Percentiles rank a stretch among this genome's conserved stretches.
Evolutionary conservation across 306 rosid species (phyloP).

Genomic region (Citrullus mucosospermus): DNA sequence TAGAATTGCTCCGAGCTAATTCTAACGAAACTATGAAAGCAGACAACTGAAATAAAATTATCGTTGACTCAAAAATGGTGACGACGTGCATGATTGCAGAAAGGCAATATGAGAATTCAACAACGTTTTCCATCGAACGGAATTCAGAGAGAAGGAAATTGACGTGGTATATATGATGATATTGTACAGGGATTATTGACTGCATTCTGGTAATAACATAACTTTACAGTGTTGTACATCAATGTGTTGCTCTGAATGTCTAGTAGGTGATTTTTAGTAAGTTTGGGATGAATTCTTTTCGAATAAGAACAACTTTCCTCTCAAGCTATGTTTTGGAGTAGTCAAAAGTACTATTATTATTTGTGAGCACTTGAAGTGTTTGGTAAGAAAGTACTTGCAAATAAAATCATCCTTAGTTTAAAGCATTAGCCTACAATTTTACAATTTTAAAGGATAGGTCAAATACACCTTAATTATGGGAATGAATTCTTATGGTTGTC

Average conservation of each 20-base stretch:
- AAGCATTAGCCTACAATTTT: too few relatives aligned
- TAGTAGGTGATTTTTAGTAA: background rate
- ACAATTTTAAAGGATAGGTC: too few relatives aligned
- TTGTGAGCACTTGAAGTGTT: background rate
- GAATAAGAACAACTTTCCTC: background rate
- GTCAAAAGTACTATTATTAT: background rate
- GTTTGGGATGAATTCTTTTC: background rate
- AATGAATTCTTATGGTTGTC: background rate
- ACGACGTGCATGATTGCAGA: background rate
- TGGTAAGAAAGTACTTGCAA: background rate
- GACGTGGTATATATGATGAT: background rate
- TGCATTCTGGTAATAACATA: background rate
- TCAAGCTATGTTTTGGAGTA: background rate
- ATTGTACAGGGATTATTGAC: conserved; percentile 3
- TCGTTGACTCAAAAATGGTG: conserved; percentile 9
- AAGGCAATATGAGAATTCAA: background rate
- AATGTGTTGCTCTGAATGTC: background rate
- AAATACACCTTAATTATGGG: too few relatives aligned
- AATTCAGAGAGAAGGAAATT: background rate
- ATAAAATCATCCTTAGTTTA: too few relatives aligned
- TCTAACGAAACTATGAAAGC: background rate
- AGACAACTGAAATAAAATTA: conserved; percentile 11
- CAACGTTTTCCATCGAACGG: background rate
- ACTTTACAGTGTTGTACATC: background rate
- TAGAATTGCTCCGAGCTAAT: conserved; percentile 21